Conservation (phyloP, 352 stramenopile genomes). For the Thalassiosira livingstoniorum region DNA sequence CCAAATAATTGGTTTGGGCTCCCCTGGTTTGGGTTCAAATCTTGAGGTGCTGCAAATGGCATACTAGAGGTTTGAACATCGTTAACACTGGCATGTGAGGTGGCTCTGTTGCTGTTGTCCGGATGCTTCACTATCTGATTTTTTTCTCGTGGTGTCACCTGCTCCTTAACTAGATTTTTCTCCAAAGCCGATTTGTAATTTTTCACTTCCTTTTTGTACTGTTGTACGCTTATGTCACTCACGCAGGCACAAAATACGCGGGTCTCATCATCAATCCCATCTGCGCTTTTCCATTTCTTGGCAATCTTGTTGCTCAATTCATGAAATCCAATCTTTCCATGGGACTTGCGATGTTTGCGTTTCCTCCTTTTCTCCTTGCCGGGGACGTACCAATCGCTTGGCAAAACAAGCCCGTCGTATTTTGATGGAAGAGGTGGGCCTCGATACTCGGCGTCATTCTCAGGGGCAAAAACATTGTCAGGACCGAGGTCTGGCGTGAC, state of each 20-base stretch:
- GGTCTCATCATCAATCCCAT: neutral
- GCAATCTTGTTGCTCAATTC: slow-evolving; percentile 4
- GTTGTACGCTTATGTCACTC: neutral
- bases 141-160: neutral
- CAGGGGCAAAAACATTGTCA: neutral
- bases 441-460: neutral
- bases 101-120: too few species aligned
- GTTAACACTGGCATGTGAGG: too few species aligned
- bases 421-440: neutral
- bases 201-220: neutral
- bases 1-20: too few species aligned
- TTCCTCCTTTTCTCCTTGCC: slow-evolving; percentile 1
- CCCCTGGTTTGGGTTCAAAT: too few species aligned
- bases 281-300: neutral
- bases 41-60: too few species aligned
- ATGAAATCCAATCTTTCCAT: slow-evolving; percentile 16
- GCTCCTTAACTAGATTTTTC: neutral
- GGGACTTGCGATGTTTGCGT: slow-evolving; percentile 19
- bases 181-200: too few species aligned
- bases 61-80: too few species aligned
- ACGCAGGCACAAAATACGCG: neutral
- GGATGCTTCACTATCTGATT: neutral
- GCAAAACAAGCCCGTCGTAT: neutral
- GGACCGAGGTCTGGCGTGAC: neutral
- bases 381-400: slow-evolving; percentile 6